phyloP scores from a whole-genome alignment of 495 filamentous ascomycete species.

The Xylaria venustula region DNA sequence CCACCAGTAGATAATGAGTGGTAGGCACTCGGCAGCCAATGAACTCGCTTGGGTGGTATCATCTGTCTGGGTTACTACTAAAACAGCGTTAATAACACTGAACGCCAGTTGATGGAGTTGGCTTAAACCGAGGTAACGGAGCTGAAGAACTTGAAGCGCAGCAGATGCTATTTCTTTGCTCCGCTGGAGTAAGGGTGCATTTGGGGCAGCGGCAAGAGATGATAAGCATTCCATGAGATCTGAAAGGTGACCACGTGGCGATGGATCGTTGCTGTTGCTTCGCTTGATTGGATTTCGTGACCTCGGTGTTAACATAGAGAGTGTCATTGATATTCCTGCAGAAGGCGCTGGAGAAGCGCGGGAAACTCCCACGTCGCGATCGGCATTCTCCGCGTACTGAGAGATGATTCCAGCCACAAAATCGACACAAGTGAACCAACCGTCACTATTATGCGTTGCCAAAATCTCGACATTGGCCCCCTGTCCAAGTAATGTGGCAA shows the following conservation, averaged over 20 bases:
- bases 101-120: constrained; percentile 70
- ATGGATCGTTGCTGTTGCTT: constrained; percentile 15
- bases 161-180: constrained; percentile 57
- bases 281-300: constrained; percentile 20
- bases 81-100: constrained; percentile 68
- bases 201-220: constrained; percentile 62
- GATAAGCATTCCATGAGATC: constrained; percentile 68
- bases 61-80: constrained; percentile 64
- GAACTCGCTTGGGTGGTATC: constrained; percentile 59
- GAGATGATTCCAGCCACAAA: constrained; percentile 63
- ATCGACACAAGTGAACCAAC: constrained; percentile 66
- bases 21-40: constrained; percentile 60
- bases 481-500: constrained; percentile 67
- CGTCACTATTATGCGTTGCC: constrained; percentile 41
- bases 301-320: constrained; percentile 28
- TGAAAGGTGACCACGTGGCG: constrained; percentile 25
- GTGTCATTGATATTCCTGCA: constrained; percentile 20
- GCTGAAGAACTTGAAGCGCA: constrained; percentile 61
- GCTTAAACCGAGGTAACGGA: constrained; percentile 54
- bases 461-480: constrained; percentile 79
- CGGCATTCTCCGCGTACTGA: constrained; percentile 39
- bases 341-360: constrained; percentile 45
- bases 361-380: constrained; percentile 29
- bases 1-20: constrained; percentile 74
- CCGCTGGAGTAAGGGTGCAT: constrained; percentile 64